A percentile compares a stretch with the other conserved stretches of the same genome.
Evolutionary conservation across 257 asterid genomes (phyloP).

Genomic region (Rauvolfia tetraphylla): DNA sequence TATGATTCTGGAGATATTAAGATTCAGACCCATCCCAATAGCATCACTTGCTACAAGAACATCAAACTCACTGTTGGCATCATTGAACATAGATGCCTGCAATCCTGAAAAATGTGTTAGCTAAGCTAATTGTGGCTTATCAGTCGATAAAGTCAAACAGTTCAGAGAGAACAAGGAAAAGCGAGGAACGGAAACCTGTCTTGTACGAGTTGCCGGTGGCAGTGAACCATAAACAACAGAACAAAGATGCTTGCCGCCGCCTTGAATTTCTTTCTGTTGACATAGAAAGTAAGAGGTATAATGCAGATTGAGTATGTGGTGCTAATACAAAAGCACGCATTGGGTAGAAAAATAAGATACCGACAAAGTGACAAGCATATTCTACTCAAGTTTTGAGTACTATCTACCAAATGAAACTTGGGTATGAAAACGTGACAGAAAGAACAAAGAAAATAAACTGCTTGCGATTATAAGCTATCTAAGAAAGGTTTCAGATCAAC

Average conservation of each 20-base stretch:
- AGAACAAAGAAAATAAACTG: not conserved
- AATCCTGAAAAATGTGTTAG: slow-evolving; percentile 52
- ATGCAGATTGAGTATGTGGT: not conserved
- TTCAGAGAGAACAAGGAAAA: slow-evolving; percentile 23
- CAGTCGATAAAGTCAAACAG: slow-evolving; percentile 5
- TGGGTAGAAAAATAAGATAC: not conserved
- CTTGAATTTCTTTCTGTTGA: slow-evolving; percentile 72
- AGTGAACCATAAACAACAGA: slow-evolving; percentile 98
- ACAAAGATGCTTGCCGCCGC: slow-evolving; percentile 64
- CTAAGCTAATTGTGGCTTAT: slow-evolving; percentile 34
- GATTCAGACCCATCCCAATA: slow-evolving; percentile 99
- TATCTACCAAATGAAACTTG: not conserved
- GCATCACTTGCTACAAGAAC: slow-evolving; percentile 98
- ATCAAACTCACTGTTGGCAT: slow-evolving; percentile 69
- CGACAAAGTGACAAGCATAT: not conserved
- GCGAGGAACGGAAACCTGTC: slow-evolving; percentile 62
- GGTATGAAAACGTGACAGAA: not conserved
- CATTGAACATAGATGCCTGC: slow-evolving; percentile 98
- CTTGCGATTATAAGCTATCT: not conserved
- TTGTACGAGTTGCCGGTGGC: slow-evolving; percentile 92
- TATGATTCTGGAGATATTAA: slow-evolving; percentile 84
- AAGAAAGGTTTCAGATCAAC: not conserved
- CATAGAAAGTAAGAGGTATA: not conserved
- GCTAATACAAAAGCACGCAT: slow-evolving; percentile 15
- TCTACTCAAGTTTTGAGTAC: not conserved